These are phyloP conservation scores for Cryptococcus floricola DNA, from an alignment of 1,284 basidiomycete genomes.

Conservation along the genomic window DNA sequence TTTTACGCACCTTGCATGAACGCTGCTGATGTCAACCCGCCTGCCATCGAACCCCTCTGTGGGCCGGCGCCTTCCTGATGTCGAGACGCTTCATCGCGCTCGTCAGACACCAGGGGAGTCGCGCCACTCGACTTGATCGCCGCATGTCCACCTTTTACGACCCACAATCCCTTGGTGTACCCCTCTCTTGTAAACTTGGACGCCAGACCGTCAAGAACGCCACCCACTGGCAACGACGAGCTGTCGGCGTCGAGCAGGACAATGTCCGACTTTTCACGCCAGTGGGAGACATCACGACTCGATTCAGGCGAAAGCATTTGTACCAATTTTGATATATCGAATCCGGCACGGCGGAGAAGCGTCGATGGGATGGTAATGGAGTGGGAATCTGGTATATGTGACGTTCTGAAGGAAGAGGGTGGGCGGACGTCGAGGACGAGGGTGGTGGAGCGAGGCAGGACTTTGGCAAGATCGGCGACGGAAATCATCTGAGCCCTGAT, in stretches of 20 bases:
- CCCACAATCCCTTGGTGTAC: constrained; percentile 63
- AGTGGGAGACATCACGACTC: constrained; percentile 53
- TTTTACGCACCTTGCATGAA: constrained; percentile 35
- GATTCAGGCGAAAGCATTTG: constrained; percentile 68
- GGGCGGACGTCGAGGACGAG: constrained; percentile 84
- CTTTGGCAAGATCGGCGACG: constrained; percentile 8
- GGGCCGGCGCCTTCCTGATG: neutral
- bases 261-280: constrained; percentile 62
- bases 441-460: constrained; percentile 21
- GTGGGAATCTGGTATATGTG: constrained; percentile 68
- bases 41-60: constrained; percentile 16
- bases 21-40: constrained; percentile 29
- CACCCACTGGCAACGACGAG: constrained; percentile 57
- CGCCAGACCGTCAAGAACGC: constrained; percentile 72
- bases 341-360: constrained; percentile 80
- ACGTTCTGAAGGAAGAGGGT: constrained; percentile 64
- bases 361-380: constrained; percentile 91
- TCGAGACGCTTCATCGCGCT: constrained; percentile 1
- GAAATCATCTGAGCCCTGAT: constrained; percentile 24
- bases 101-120: constrained; percentile 8
- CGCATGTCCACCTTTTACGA: constrained; percentile 76
- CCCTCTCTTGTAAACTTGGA: constrained; percentile 74
- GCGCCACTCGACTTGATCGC: constrained; percentile 27
- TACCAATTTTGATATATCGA: constrained; percentile 67
- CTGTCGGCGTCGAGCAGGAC: constrained; percentile 81